phyloP scores from a whole-genome alignment of 2,329 filamentous ascomycete species.

The Aspergillus glaucus region DNA sequence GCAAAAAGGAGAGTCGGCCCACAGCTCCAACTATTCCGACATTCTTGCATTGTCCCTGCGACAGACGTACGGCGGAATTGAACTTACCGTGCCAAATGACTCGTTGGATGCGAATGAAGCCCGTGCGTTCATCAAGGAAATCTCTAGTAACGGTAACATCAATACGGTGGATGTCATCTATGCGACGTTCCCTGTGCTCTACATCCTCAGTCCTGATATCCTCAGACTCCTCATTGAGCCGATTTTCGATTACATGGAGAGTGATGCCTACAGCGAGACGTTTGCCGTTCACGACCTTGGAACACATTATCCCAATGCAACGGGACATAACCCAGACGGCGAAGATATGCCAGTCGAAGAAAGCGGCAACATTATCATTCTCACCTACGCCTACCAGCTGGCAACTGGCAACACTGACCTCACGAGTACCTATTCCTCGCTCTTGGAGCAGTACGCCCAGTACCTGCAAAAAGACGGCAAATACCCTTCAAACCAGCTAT shows the following conservation, averaged over 20 bases:
- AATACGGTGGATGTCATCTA: slow-evolving; percentile 39
- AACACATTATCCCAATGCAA: slow-evolving; percentile 31
- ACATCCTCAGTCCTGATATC: slow-evolving; percentile 32
- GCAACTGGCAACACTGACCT: slow-evolving; percentile 29
- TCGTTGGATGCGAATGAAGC: slow-evolving; percentile 21
- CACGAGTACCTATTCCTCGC: slow-evolving; percentile 21
- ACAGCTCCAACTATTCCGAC: slow-evolving; percentile 31
- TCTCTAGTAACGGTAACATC: slow-evolving; percentile 36
- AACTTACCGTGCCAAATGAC: slow-evolving; percentile 29
- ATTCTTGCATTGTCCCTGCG: slow-evolving; percentile 33
- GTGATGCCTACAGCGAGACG: slow-evolving; percentile 24
- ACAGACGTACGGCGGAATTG: slow-evolving; percentile 34
- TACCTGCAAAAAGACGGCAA: slow-evolving; percentile 32
- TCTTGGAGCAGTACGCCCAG: slow-evolving; percentile 30
- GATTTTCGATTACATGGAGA: slow-evolving; percentile 32
- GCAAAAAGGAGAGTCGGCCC: slow-evolving; percentile 12
- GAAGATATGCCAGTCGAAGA: slow-evolving; percentile 36
- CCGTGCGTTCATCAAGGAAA: slow-evolving; percentile 35
- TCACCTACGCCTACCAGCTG: slow-evolving; percentile 29
- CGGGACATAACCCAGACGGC: slow-evolving; percentile 26
- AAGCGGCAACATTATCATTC: slow-evolving; percentile 31
- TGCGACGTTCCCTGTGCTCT: slow-evolving; percentile 35
- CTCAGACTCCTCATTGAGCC: slow-evolving; percentile 37
- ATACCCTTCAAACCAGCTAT: slow-evolving; percentile 29
- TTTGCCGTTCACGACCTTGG: slow-evolving; percentile 35